Percentiles rank a stretch among this genome's conserved stretches.
Conservation (phyloP, 106 monocot genomes). For the Apostasia ramifera region DNA sequence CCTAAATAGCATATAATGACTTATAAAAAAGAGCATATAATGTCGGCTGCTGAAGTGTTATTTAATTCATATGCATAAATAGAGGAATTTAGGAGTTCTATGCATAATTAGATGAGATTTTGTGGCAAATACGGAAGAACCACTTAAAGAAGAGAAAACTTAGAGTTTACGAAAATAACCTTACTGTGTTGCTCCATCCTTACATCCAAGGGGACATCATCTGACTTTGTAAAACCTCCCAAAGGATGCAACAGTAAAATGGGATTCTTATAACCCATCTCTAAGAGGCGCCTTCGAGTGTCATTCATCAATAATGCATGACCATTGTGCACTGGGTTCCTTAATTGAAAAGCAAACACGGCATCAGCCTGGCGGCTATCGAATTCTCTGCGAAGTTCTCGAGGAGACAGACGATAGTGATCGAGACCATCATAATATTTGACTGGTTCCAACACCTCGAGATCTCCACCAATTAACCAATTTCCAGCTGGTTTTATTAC, state of each 20-base stretch:
- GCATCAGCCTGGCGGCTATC: conserved; percentile 83
- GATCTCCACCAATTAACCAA: conserved; percentile 93
- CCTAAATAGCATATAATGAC: too few relatives aligned
- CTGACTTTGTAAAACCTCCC: conserved; percentile 91
- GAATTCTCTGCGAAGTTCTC: conserved; percentile 81
- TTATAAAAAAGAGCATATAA: too few relatives aligned
- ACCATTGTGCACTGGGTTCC: conserved; percentile 96
- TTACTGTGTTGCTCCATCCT: conserved; percentile 98
- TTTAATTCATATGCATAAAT: too few relatives aligned
- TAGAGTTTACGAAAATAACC: conserved; percentile 27
- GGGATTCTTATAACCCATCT: conserved; percentile 96
- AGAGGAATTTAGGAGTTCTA: too few relatives aligned
- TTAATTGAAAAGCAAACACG: conserved; percentile 93
- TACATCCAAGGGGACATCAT: conserved; percentile 92
- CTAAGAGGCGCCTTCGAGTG: conserved; percentile 74
- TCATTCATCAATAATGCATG: conserved; percentile 98
- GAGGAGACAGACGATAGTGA: conserved; percentile 85
- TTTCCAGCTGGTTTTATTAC: conserved; percentile 72
- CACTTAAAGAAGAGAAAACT: background rate
- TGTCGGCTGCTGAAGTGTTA: too few relatives aligned
- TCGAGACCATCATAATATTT: conserved; percentile 98
- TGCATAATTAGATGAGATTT: too few relatives aligned
- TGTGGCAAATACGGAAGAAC: too few relatives aligned
- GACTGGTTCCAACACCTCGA: conserved; percentile 86
- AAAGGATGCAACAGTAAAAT: conserved; percentile 89